Evolutionary conservation across 495 filamentous ascomycete genomes (phyloP).

Genomic region (Tuber magnatum): DNA sequence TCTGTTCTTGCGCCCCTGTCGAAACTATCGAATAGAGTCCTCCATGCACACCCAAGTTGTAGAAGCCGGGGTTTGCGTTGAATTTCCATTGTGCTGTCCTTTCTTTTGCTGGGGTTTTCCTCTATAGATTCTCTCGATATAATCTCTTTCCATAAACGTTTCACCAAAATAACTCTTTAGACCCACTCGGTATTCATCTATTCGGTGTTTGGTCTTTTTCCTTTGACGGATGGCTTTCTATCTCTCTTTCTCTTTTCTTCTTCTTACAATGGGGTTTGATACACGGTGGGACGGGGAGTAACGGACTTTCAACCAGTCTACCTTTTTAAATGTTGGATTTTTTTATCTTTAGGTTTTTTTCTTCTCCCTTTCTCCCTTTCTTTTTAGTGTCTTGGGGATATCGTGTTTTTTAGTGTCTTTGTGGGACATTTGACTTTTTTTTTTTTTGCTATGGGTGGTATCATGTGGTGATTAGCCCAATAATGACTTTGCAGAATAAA

Average conservation of each 20-base stretch:
- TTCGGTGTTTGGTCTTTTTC: conserved; percentile 37
- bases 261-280: conserved; percentile 4
- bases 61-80: background rate
- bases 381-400: background rate
- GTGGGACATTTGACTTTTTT: background rate
- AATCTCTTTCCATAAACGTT: conserved; percentile 7
- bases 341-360: background rate
- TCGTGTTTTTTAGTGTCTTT: background rate
- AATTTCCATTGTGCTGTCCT: conserved; percentile 3
- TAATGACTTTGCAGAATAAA: background rate
- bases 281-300: conserved; percentile 15
- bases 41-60: conserved; percentile 7
- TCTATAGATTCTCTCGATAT: conserved; percentile 7
- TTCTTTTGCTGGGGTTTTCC: conserved; percentile 7
- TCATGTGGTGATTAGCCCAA: background rate
- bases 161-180: conserved; percentile 19
- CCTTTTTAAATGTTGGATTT: background rate
- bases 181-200: conserved; percentile 41
- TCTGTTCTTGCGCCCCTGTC: conserved; percentile 90
- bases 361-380: background rate
- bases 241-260: background rate
- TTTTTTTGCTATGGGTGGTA: background rate
- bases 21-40: conserved; percentile 48
- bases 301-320: conserved; percentile 39
- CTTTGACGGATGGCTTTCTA: conserved; percentile 2